A percentile compares a stretch with the other conserved stretches of the same genome.
phyloP scores from a whole-genome alignment of 345 rosid genomes.

The Sapria himalayana region DNA sequence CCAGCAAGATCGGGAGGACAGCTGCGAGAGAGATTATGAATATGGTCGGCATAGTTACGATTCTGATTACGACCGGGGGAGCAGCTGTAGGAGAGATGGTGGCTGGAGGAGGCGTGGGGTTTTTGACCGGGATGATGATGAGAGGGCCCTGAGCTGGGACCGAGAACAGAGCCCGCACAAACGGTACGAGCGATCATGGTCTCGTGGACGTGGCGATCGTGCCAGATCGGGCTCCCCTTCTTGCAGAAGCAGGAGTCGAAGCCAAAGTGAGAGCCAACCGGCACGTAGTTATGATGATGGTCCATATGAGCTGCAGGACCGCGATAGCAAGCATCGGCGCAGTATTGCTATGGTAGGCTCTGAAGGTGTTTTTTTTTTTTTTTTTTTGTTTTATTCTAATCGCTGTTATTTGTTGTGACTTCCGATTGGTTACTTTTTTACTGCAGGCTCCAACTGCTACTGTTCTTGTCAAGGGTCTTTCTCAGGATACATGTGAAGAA shows the following conservation, averaged over 20 bases:
- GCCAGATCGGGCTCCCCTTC: constrained; percentile 69
- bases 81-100: constrained; percentile 47
- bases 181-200: constrained; percentile 42
- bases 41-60: constrained; percentile 61
- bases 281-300: constrained; percentile 65
- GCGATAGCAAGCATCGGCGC: constrained; percentile 42
- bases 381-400: constrained; percentile 5
- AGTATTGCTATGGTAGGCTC: constrained; percentile 38
- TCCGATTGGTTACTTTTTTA: constrained; percentile 4
- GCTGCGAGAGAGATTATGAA: constrained; percentile 52
- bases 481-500: constrained; percentile 81
- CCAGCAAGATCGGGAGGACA: constrained; percentile 39
- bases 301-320: constrained; percentile 53
- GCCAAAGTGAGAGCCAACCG: constrained; percentile 56
- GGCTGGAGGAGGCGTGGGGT: constrained; percentile 45
- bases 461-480: constrained; percentile 91
- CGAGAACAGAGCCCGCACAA: constrained; percentile 59
- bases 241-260: constrained; percentile 43
- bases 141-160: constrained; percentile 48
- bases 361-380: constrained; percentile 4
- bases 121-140: constrained; percentile 51
- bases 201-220: constrained; percentile 43
- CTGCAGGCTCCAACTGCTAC: constrained; percentile 81
- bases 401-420: constrained; percentile 6
- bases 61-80: constrained; percentile 73